Percentiles rank a stretch among this genome's conserved stretches.
phyloP scores from a whole-genome alignment of 2,329 filamentous ascomycete species.

The Aspergillus hiratsukae region DNA sequence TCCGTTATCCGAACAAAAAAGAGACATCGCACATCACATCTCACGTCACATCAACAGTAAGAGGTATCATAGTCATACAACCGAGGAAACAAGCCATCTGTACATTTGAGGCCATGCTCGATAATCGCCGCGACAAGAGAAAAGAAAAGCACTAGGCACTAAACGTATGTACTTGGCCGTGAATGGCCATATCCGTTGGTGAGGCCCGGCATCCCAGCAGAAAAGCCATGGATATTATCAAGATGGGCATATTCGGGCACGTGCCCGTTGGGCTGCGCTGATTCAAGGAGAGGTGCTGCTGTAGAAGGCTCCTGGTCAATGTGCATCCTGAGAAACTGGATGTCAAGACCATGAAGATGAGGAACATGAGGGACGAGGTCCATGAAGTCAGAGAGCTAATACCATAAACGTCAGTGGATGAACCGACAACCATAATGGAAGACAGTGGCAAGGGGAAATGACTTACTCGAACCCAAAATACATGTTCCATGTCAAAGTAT shows the following conservation, averaged over 20 bases:
- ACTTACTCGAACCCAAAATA: constrained; percentile 49
- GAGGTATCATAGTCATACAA: constrained; percentile 44
- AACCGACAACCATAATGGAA: neutral
- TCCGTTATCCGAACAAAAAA: neutral
- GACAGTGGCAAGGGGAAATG: neutral
- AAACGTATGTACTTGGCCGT: constrained; percentile 40
- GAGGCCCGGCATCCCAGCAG: constrained; percentile 26
- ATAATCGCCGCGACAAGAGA: constrained; percentile 15
- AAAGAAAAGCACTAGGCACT: constrained; percentile 21
- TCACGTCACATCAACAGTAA: constrained; percentile 26
- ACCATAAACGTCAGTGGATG: constrained; percentile 6
- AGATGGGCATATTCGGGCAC: constrained; percentile 16
- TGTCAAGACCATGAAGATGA: constrained; percentile 41
- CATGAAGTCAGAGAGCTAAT: constrained; percentile 47
- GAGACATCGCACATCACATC: constrained; percentile 11
- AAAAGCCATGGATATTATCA: constrained; percentile 13
- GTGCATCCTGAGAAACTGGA: constrained; percentile 39
- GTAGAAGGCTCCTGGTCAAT: constrained; percentile 34
- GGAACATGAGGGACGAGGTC: constrained; percentile 46
- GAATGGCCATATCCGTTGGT: constrained; percentile 34
- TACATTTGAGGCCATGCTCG: constrained; percentile 20
- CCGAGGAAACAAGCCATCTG: constrained; percentile 29
- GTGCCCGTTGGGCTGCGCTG: constrained; percentile 29
- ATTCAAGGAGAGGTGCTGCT: constrained; percentile 10
- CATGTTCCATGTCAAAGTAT: constrained; percentile 47